Conservation (phyloP, 345 rosid genomes). For the Syzygium grande region DNA sequence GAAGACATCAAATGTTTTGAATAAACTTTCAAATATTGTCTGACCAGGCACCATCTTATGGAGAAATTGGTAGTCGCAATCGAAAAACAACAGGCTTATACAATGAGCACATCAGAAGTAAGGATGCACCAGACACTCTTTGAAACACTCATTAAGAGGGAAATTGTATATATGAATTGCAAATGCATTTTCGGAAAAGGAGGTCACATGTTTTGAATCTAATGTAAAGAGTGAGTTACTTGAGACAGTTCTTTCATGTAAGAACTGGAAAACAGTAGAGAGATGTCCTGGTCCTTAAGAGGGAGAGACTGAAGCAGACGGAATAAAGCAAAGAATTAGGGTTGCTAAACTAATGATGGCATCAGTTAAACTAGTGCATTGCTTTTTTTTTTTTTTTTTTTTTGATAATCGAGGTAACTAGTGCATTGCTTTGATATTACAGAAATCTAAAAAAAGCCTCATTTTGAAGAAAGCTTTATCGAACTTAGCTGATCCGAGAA, state of each 20-base stretch:
- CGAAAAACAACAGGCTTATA: neutral
- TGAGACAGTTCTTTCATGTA: neutral
- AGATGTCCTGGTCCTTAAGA: neutral
- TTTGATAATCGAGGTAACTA: no score
- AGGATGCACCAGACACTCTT: neutral
- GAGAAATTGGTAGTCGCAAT: neutral
- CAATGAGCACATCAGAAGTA: neutral
- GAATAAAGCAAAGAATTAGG: neutral
- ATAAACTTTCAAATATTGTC: neutral
- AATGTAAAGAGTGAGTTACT: neutral
- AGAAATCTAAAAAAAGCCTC: neutral
- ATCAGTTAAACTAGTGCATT: neutral
- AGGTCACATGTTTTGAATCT: neutral
- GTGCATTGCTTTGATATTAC: neutral
- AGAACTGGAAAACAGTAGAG: neutral
- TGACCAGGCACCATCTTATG: neutral
- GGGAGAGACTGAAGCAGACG: neutral
- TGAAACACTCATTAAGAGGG: neutral
- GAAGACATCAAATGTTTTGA: neutral
- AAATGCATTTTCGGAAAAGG: neutral
- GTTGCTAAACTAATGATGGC: neutral
- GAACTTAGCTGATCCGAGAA: neutral
- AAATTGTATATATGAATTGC: neutral
- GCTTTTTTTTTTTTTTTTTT: no score
- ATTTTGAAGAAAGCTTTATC: neutral